phyloP scores from a whole-genome alignment of 2,329 filamentous ascomycete genomes.

The Trichoderma aggressivum region DNA sequence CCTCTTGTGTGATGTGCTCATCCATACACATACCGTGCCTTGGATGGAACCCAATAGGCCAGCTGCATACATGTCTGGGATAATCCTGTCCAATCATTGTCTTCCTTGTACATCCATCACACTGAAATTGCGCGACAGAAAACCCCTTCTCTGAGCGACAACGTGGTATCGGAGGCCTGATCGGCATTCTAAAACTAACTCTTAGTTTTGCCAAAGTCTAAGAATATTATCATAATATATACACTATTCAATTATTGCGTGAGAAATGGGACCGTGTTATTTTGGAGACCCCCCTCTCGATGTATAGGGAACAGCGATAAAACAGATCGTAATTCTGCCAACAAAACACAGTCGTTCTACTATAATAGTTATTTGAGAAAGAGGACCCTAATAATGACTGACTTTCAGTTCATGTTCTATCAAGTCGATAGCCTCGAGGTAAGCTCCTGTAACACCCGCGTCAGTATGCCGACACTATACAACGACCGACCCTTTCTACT shows the following conservation, averaged over 20 bases:
- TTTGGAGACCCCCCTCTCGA: neutral
- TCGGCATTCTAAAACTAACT: too few species aligned
- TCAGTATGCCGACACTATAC: neutral
- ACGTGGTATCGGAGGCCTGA: neutral
- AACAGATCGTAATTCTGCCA: too few species aligned
- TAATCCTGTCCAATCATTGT: neutral
- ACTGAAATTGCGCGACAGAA: neutral
- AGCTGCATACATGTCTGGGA: neutral
- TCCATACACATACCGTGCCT: neutral
- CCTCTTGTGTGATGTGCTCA: too few species aligned
- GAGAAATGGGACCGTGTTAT: neutral
- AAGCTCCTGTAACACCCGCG: neutral
- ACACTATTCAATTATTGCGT: neutral
- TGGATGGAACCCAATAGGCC: neutral
- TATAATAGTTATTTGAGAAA: too few species aligned
- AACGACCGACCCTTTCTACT: neutral
- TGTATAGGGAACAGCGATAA: too few species aligned
- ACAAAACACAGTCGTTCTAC: too few species aligned
- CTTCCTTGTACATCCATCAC: neutral
- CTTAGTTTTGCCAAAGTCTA: neutral
- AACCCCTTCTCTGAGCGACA: neutral
- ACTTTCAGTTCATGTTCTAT: conserved; percentile 6
- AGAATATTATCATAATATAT: neutral
- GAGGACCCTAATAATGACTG: neutral
- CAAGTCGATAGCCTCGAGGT: conserved; percentile 8